Evolutionary conservation across 1,284 basidiomycete species (phyloP), one percentile per base, ranked within the genome.

Genomic region (Puccinia brachypodii): DNA sequence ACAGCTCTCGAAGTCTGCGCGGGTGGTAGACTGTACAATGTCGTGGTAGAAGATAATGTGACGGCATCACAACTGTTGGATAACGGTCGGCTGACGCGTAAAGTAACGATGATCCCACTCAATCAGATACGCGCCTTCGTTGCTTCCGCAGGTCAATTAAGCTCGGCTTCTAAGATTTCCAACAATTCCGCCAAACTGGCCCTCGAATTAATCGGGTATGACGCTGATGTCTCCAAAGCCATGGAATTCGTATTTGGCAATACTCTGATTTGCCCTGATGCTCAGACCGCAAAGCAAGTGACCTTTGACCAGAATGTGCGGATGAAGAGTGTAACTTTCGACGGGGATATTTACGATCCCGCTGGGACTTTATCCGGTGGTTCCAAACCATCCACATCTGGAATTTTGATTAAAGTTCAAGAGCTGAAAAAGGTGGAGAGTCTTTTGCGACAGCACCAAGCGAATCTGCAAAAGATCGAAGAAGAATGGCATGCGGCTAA

Each of bases 311-410:
- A 91, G 36, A 90, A 92, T 22, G 90, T 91, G 40, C 88, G 89
- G 19, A 91, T 93, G 83, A 92, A 92, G 82, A 95, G 93, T 14
- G 95, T 99, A 75, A 99, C 97, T 0, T 89, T 96, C 25, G 92
- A 95, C 36, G 97, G 97, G 22, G 97, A 99, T 85, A 91, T 98
- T 8, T 99, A 99, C 87, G 96, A 99, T 84, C 96, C 97, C 0
- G 93, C 93, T 3, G 97, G 97, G 3, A 96, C 94, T 0, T 90
- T 99, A 11, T 94, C 92, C 31, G 97, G 97, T 40, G 97, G 97
- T 14, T 91, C 95, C 6, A 92, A 94, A 0, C 93, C 95, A 0
- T 91, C 88, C 71, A 89, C 91, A 33, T 92, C 90, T 44, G 93
- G 94, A 11, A 89, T 93, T 3, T 89, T 99, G 22, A 88, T 97